Percentiles rank a stretch among this genome's conserved stretches.
phyloP scores from a whole-genome alignment of 2,329 filamentous ascomycete genomes.

The Tolypocladium endophyticum region DNA sequence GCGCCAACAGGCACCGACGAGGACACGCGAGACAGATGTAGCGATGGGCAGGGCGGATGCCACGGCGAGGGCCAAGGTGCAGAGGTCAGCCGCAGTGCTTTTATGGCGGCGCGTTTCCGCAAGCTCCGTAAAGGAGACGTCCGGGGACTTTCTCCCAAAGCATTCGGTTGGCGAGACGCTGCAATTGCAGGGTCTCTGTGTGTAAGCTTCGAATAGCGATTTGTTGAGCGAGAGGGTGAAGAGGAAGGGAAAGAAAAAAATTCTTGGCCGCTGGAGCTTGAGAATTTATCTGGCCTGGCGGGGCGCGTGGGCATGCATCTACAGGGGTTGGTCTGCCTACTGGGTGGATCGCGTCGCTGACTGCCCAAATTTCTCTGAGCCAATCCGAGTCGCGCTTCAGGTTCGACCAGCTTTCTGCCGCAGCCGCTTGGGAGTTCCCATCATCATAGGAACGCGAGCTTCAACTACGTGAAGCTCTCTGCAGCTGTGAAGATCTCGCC shows the following conservation, averaged over 20 bases:
- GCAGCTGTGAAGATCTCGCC: background rate
- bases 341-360: background rate
- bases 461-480: background rate
- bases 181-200: constrained; percentile 50
- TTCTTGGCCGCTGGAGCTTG: background rate
- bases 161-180: constrained; percentile 32
- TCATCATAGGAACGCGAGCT: background rate
- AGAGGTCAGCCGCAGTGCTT: constrained; percentile 90
- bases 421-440: background rate
- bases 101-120: constrained; percentile 99
- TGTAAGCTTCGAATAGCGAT: constrained; percentile 99
- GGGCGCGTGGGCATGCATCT: constrained; percentile 9
- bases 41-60: constrained; percentile 30
- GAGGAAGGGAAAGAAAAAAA: constrained; percentile 17
- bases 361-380: constrained; percentile 6
- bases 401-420: constrained; percentile 4
- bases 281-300: constrained; percentile 15
- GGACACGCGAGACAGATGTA: constrained; percentile 24
- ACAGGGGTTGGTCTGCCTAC: constrained; percentile 7
- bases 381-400: constrained; percentile 15
- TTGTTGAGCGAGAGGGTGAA: constrained; percentile 86
- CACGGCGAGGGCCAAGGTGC: constrained; percentile 42
- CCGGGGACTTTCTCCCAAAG: constrained; percentile 99
- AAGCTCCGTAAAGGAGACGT: constrained; percentile 48
- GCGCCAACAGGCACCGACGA: constrained; percentile 22